These are phyloP conservation scores for Fusarium praegraminearum DNA, from an alignment of 2,329 filamentous ascomycete genomes.

Conservation along the genomic window DNA sequence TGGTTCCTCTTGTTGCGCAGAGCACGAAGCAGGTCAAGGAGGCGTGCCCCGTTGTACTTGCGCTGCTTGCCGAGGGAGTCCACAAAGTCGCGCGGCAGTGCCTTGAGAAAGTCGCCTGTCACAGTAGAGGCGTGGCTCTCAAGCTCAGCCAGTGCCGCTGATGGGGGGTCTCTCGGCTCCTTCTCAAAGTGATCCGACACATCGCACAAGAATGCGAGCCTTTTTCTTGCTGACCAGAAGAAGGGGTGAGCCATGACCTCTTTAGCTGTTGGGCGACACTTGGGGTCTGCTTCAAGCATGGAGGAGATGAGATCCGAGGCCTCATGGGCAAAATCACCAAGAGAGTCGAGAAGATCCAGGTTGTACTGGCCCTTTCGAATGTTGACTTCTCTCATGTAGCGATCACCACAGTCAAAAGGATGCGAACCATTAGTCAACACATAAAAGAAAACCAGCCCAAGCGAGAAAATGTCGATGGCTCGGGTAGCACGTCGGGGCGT, in stretches of 20 bases:
- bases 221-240: conserved; percentile 93
- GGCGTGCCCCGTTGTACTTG: conserved; percentile 87
- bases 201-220: conserved; percentile 92
- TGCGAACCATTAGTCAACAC: conserved; percentile 94
- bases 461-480: conserved; percentile 96
- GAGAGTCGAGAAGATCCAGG: conserved; percentile 75
- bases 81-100: conserved; percentile 83
- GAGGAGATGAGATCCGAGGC: conserved; percentile 86
- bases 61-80: conserved; percentile 92
- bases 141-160: conserved; percentile 71
- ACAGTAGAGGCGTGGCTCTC: conserved; percentile 66
- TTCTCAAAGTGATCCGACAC: conserved; percentile 97
- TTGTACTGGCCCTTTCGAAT: conserved; percentile 90
- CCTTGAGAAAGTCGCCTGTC: conserved; percentile 80
- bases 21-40: conserved; percentile 89
- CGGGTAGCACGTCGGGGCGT: conserved; percentile 85
- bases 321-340: conserved; percentile 88
- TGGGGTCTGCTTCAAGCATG: conserved; percentile 75
- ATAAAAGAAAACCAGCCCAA: conserved; percentile 98
- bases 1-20: conserved; percentile 97
- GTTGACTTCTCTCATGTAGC: conserved; percentile 96
- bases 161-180: conserved; percentile 86
- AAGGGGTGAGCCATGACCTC: conserved; percentile 94
- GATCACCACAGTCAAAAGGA: conserved; percentile 93
- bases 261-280: conserved; percentile 74